Percentiles rank a stretch among this genome's conserved stretches.
Evolutionary conservation across 345 rosid genomes (phyloP).

Genomic region (Gossypium herbaceum): DNA sequence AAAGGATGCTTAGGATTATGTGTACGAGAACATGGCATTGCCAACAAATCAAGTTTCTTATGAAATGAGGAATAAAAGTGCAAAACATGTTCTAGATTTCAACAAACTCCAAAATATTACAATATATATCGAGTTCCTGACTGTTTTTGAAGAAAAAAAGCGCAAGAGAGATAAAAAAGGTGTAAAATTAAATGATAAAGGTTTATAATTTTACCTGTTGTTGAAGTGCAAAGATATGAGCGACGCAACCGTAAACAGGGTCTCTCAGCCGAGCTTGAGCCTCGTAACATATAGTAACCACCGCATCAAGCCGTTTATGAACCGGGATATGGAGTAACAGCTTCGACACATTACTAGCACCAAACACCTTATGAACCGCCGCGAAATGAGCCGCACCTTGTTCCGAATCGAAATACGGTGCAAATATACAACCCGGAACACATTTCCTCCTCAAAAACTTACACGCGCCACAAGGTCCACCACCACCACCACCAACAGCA

Average conservation of each 20-base stretch:
- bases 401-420: slow-evolving; percentile 82
- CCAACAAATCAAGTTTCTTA: slow-evolving; percentile 34
- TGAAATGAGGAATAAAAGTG: slow-evolving; percentile 7
- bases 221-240: slow-evolving; percentile 76
- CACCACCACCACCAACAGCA: slow-evolving; percentile 29
- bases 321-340: slow-evolving; percentile 63
- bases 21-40: slow-evolving; percentile 47
- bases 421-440: slow-evolving; percentile 71
- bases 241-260: slow-evolving; percentile 84
- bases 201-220: slow-evolving; percentile 48
- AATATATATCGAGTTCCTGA: not conserved
- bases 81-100: slow-evolving; percentile 40
- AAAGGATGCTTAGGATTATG: slow-evolving; percentile 37
- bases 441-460: slow-evolving; percentile 82
- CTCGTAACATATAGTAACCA: slow-evolving; percentile 71
- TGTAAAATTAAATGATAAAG: too few species aligned
- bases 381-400: slow-evolving; percentile 85
- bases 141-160: too few species aligned
- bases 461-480: slow-evolving; percentile 91
- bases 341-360: slow-evolving; percentile 89
- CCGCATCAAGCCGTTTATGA: slow-evolving; percentile 66
- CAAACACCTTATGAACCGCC: slow-evolving; percentile 81
- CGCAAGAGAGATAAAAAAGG: too few species aligned
- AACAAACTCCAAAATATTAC: slow-evolving; percentile 24
- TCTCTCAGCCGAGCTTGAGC: slow-evolving; percentile 74